Evolutionary conservation across 345 rosid species (phyloP).

Genomic region (Luvunga scandens): DNA sequence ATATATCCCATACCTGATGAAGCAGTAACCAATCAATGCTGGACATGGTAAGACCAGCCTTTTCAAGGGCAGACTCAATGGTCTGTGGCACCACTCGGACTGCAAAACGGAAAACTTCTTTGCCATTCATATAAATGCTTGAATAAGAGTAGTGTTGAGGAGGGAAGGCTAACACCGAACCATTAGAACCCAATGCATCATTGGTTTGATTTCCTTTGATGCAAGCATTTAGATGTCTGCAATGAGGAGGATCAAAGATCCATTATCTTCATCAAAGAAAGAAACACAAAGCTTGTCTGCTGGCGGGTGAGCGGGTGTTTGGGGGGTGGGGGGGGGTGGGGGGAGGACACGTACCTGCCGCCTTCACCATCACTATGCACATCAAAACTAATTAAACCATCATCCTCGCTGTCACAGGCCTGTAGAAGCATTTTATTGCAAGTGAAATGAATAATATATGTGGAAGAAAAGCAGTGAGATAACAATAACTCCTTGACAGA

Average conservation of each 20-base stretch:
- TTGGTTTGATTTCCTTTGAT: conserved; percentile 39
- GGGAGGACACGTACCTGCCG: conserved; percentile 39
- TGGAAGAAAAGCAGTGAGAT: conserved; percentile 4
- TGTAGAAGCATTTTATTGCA: conserved; percentile 30
- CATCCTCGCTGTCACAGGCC: conserved; percentile 84
- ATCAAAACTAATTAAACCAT: conserved; percentile 81
- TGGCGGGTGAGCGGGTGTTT: too few species aligned
- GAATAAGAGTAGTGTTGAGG: conserved; percentile 57
- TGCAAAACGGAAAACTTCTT: conserved; percentile 94
- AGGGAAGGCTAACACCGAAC: conserved; percentile 61
- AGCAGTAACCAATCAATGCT: conserved; percentile 88
- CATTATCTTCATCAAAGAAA: conserved; percentile 7
- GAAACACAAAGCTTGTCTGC: conserved; percentile 9
- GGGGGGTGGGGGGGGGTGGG: too few species aligned
- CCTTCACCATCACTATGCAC: conserved; percentile 88
- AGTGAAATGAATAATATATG: neutral
- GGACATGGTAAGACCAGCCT: conserved; percentile 73
- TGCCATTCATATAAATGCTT: conserved; percentile 80
- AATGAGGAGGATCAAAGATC: conserved; percentile 15
- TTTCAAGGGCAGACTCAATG: conserved; percentile 66
- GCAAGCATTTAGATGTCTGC: conserved; percentile 71
- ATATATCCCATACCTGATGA: conserved; percentile 66
- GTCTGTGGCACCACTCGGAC: conserved; percentile 80
- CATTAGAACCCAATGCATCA: conserved; percentile 54
- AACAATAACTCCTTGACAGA: neutral